A percentile compares a stretch with the other conserved stretches of the same genome.
These are phyloP conservation scores for Leptographium lundbergii DNA, from an alignment of 2,329 filamentous ascomycete genomes.

Conservation along the genomic window DNA sequence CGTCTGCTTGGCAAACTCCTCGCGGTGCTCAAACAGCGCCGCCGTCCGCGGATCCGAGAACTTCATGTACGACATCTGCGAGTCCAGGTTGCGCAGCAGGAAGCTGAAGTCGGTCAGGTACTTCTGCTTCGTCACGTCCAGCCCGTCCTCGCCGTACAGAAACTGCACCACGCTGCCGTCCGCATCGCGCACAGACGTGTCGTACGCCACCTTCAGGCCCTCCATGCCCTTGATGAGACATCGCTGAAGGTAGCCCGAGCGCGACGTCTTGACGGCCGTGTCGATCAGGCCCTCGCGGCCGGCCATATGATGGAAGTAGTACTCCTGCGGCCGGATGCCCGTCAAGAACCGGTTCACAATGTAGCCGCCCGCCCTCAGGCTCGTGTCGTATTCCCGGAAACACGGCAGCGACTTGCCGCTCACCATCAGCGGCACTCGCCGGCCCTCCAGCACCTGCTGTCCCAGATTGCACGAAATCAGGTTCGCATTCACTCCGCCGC, in stretches of 20 bases:
- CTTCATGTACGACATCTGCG: constrained; percentile 64
- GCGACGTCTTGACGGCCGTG: constrained; percentile 95
- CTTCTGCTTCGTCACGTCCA: constrained; percentile 89
- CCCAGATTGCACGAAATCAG: constrained; percentile 96
- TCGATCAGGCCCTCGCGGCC: constrained; percentile 97
- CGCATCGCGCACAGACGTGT: constrained; percentile 84
- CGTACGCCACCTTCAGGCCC: constrained; percentile 81
- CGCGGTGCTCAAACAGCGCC: constrained; percentile 37
- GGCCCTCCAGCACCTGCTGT: constrained; percentile 90
- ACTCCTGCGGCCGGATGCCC: constrained; percentile 91
- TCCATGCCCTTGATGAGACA: constrained; percentile 99
- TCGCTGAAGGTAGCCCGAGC: constrained; percentile 90
- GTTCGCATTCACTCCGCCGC: constrained; percentile 84
- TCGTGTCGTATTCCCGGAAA: constrained; percentile 84
- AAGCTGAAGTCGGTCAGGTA: constrained; percentile 87
- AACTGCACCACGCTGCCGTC: constrained; percentile 93
- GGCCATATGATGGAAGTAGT: constrained; percentile 99
- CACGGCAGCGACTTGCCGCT: constrained; percentile 93
- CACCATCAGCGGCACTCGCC: constrained; percentile 92
- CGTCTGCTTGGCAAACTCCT: constrained; percentile 60
- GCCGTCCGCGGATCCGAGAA: constrained; percentile 39
- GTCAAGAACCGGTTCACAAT: constrained; percentile 96
- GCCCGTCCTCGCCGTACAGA: constrained; percentile 88
- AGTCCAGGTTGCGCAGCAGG: constrained; percentile 72
- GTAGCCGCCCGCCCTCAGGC: constrained; percentile 82